Evolutionary conservation across 495 filamentous ascomycete genomes (phyloP).

Genomic region (Neurospora sp.): DNA sequence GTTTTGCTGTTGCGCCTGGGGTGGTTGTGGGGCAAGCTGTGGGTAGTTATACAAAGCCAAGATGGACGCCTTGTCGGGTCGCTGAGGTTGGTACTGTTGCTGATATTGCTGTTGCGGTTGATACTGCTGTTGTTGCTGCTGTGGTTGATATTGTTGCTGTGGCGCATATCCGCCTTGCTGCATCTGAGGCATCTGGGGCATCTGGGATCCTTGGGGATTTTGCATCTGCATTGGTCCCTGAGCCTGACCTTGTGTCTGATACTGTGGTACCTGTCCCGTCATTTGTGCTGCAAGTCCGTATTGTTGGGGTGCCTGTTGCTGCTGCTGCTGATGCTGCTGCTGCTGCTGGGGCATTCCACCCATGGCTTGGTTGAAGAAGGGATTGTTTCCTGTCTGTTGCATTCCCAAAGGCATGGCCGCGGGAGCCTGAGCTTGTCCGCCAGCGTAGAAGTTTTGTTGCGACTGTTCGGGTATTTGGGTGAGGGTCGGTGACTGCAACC

Average conservation of each 20-base stretch:
- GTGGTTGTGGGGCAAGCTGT: constrained; percentile 48
- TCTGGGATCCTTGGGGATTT: not conserved
- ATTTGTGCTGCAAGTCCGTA: constrained; percentile 9
- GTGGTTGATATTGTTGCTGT: not conserved
- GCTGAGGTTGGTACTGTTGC: constrained; percentile 23
- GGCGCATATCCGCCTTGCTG: not conserved
- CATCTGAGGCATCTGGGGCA: not conserved
- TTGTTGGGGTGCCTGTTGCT: constrained; percentile 25
- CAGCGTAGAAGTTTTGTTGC: constrained; percentile 38
- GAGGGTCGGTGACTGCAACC: constrained; percentile 33
- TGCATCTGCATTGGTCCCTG: constrained; percentile 22
- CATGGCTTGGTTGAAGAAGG: constrained; percentile 40
- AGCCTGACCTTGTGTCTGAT: constrained; percentile 22
- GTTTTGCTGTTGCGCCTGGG: constrained; percentile 7
- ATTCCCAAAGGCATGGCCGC: constrained; percentile 21
- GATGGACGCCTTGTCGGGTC: constrained; percentile 69
- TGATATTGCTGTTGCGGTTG: constrained; percentile 20
- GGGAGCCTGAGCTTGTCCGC: not conserved
- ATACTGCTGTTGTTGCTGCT: constrained; percentile 24
- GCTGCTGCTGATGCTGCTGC: constrained; percentile 23
- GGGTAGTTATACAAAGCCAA: constrained; percentile 78
- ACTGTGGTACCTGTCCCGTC: constrained; percentile 11
- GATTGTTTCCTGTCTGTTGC: constrained; percentile 37
- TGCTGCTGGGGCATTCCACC: constrained; percentile 18
- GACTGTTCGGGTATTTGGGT: constrained; percentile 41